These are phyloP conservation scores for Lathyrus tuberosus DNA, from an alignment of 306 rosid species.

Conservation along the genomic window DNA sequence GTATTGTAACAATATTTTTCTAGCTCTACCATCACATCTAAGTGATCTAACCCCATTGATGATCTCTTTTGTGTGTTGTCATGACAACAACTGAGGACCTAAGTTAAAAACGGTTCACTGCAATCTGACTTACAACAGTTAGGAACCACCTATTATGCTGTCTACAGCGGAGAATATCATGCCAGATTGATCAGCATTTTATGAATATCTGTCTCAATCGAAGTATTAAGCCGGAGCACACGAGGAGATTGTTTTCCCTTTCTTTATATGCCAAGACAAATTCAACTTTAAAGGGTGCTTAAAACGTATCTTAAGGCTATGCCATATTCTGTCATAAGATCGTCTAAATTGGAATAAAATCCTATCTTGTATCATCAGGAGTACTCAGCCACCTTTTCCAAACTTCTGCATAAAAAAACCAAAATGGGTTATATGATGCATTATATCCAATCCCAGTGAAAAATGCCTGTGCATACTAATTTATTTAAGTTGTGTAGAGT, in stretches of 20 bases:
- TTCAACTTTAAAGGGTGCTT: constrained; percentile 33
- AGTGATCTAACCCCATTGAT: constrained; percentile 27
- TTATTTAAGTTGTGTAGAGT: constrained; percentile 3
- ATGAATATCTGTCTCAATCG: constrained; percentile 6
- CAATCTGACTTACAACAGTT: constrained; percentile 25
- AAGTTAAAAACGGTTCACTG: neutral
- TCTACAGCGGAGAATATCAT: constrained; percentile 44
- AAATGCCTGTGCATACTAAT: neutral
- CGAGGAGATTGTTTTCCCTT: neutral
- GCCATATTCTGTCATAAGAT: neutral
- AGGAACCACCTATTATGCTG: constrained; percentile 50
- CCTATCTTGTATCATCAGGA: constrained; percentile 5
- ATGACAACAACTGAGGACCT: constrained; percentile 48
- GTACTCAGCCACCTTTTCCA: neutral
- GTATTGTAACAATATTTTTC: too few relatives aligned
- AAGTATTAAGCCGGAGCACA: neutral
- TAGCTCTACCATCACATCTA: too few relatives aligned
- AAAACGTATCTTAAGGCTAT: constrained; percentile 1
- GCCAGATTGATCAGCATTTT: constrained; percentile 12
- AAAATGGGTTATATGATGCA: neutral
- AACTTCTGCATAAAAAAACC: constrained; percentile 16
- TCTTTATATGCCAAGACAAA: neutral
- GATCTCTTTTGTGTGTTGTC: constrained; percentile 51
- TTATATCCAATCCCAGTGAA: neutral
- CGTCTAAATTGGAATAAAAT: neutral